These are phyloP conservation scores for Epichloe glyceriae DNA, from an alignment of 2,329 filamentous ascomycete genomes.

Conservation along the genomic window DNA sequence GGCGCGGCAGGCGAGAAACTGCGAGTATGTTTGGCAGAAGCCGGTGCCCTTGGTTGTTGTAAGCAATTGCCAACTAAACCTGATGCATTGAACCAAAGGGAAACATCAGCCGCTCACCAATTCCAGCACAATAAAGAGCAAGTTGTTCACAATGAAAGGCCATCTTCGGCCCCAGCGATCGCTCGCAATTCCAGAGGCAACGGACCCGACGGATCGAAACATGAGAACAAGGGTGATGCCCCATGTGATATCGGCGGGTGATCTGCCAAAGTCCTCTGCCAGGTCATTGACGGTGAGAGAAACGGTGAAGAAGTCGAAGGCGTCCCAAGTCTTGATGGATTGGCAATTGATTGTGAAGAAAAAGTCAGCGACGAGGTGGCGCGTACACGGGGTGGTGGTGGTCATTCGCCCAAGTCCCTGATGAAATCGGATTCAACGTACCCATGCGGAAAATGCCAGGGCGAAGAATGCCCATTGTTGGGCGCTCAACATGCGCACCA, in stretches of 20 bases:
- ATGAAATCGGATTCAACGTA: slow-evolving; percentile 18
- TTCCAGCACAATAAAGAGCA: slow-evolving; percentile 59
- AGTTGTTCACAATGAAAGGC: slow-evolving; percentile 65
- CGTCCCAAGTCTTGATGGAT: slow-evolving; percentile 39
- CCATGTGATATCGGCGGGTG: slow-evolving; percentile 48
- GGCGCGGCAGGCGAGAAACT: slow-evolving; percentile 63
- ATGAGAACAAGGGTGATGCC: slow-evolving; percentile 51
- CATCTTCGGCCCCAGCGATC: slow-evolving; percentile 50
- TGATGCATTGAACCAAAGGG: background rate
- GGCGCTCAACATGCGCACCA: slow-evolving; percentile 34
- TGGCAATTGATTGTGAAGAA: background rate
- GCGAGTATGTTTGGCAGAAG: slow-evolving; percentile 52
- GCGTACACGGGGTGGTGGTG: too few relatives aligned
- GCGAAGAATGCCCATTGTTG: slow-evolving; percentile 43
- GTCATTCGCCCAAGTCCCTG: background rate
- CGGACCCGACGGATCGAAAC: slow-evolving; percentile 43
- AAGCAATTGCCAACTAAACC: too few relatives aligned
- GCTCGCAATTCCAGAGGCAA: slow-evolving; percentile 39
- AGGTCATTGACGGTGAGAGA: slow-evolving; percentile 44
- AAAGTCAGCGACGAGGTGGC: background rate
- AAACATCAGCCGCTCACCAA: slow-evolving; percentile 35
- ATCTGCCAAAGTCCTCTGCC: slow-evolving; percentile 35
- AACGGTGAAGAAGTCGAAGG: slow-evolving; percentile 56
- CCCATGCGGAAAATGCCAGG: slow-evolving; percentile 44
- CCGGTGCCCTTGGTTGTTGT: slow-evolving; percentile 42